Conservation (phyloP, 73 alveolate species). For the Paramecium sonneborni region DNA sequence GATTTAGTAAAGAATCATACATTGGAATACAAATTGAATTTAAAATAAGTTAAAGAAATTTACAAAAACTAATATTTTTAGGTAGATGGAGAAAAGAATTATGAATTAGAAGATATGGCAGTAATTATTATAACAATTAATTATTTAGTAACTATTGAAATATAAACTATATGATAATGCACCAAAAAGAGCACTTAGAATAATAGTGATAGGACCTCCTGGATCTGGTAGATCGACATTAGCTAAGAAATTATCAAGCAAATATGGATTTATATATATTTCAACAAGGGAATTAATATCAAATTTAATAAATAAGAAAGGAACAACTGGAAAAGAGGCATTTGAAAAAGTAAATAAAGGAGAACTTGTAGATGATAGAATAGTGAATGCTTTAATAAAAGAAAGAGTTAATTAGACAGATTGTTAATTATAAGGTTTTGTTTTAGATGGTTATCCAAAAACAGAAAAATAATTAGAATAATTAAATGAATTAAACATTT, state of each 20-base stretch:
- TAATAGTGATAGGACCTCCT: conserved; percentile 95
- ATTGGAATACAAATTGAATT: conserved; percentile 75
- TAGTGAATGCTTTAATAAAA: conserved; percentile 79
- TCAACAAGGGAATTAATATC: conserved; percentile 80
- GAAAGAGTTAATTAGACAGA: conserved; percentile 83
- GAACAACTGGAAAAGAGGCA: conserved; percentile 77
- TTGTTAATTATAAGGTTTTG: conserved; percentile 93
- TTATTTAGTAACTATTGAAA: conserved; percentile 67
- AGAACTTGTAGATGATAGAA: conserved; percentile 86
- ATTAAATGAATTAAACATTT: conserved; percentile 75
- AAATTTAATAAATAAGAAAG: conserved; percentile 79
- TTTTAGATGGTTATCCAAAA: conserved; percentile 94
- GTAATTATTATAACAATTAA: conserved; percentile 71
- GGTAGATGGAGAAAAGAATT: conserved; percentile 73
- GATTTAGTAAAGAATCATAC: conserved; percentile 55
- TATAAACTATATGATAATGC: conserved; percentile 79
- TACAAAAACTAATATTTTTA: conserved; percentile 80
- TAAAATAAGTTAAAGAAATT: conserved; percentile 84
- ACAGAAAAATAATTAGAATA: conserved; percentile 80
- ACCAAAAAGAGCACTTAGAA: conserved; percentile 94
- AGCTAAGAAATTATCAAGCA: conserved; percentile 76
- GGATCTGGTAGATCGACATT: conserved; percentile 92
- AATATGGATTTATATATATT: conserved; percentile 85
- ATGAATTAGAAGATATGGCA: conserved; percentile 66
- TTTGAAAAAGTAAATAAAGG: conserved; percentile 75